Percentiles rank a stretch among this genome's conserved stretches.
Evolutionary conservation across 1,139 yeast genomes (phyloP).

Genomic region (Nadsonia commutata): DNA sequence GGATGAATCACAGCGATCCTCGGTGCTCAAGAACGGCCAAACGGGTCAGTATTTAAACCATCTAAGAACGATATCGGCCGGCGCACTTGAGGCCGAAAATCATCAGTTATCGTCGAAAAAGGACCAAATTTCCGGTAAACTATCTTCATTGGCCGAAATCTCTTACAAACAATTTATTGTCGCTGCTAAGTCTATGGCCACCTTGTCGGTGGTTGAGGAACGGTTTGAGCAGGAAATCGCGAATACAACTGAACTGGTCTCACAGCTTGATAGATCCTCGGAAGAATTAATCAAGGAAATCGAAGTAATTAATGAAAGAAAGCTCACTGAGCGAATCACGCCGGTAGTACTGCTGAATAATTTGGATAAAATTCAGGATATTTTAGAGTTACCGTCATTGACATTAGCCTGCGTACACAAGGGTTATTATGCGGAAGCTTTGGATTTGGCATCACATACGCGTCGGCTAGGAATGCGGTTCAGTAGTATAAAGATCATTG

Average conservation of each 20-base stretch:
- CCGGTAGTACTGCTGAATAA: constrained; percentile 39
- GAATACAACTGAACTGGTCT: constrained; percentile 2
- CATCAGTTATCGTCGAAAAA: background rate
- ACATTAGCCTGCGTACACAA: constrained; percentile 71
- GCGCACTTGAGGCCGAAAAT: background rate
- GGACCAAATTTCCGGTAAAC: constrained; percentile 2
- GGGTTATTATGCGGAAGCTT: constrained; percentile 81
- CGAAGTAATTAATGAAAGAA: constrained; percentile 9
- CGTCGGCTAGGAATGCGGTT: constrained; percentile 54
- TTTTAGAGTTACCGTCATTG: constrained; percentile 70
- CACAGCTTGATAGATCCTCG: background rate
- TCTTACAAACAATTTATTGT: constrained; percentile 4
- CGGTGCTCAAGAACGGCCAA: background rate
- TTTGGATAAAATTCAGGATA: constrained; percentile 59
- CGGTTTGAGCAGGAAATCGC: background rate
- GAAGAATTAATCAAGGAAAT: background rate
- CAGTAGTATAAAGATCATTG: constrained; percentile 44
- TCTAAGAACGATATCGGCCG: constrained; percentile 12
- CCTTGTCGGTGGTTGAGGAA: background rate
- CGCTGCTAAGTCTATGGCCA: constrained; percentile 2
- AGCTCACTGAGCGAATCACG: constrained; percentile 1
- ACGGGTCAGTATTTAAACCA: constrained; percentile 12
- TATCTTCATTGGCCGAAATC: constrained; percentile 4
- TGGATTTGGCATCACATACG: constrained; percentile 61
- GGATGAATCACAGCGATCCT: background rate